Conservation (phyloP, 345 rosid genomes). For the Durio zibethinus region DNA sequence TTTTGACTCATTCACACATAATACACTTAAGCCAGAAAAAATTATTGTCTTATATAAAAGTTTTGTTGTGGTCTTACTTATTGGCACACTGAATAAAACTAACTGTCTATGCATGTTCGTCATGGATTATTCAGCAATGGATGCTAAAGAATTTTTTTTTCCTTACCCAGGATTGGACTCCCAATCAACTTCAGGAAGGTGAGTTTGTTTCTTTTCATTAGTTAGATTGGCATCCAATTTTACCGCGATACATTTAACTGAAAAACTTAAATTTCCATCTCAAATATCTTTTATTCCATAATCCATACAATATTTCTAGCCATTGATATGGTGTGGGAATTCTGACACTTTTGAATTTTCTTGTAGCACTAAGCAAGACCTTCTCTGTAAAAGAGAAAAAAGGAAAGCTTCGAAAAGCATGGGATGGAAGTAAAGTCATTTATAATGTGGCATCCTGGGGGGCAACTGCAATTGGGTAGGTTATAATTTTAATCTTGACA, state of each 20-base stretch:
- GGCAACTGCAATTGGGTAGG: slow-evolving; percentile 91
- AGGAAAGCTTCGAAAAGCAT: slow-evolving; percentile 97
- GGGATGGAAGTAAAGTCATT: slow-evolving; percentile 96
- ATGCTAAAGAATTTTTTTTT: slow-evolving; percentile 7
- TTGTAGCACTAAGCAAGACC: slow-evolving; percentile 80
- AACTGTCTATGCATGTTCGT: neutral
- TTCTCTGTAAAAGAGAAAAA: slow-evolving; percentile 77
- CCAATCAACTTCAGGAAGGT: slow-evolving; percentile 96
- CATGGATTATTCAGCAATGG: neutral
- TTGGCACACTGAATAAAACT: neutral
- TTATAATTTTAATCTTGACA: neutral
- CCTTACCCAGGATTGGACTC: slow-evolving; percentile 65
- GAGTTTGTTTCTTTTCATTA: slow-evolving; percentile 22
- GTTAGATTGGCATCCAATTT: neutral
- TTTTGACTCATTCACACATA: neutral
- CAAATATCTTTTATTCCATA: slow-evolving; percentile 2
- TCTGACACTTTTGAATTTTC: slow-evolving; percentile 18
- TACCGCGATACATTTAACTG: neutral
- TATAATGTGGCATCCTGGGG: slow-evolving; percentile 98
- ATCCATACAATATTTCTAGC: neutral
- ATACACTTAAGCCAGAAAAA: neutral
- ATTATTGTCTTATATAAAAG: neutral
- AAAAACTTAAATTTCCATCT: neutral
- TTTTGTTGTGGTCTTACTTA: neutral
- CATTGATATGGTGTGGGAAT: neutral